Evolutionary conservation across 768 basidiomycete species (phyloP), one percentile per base, ranked within the genome.

Genomic region (Leccinum rimulosum): DNA sequence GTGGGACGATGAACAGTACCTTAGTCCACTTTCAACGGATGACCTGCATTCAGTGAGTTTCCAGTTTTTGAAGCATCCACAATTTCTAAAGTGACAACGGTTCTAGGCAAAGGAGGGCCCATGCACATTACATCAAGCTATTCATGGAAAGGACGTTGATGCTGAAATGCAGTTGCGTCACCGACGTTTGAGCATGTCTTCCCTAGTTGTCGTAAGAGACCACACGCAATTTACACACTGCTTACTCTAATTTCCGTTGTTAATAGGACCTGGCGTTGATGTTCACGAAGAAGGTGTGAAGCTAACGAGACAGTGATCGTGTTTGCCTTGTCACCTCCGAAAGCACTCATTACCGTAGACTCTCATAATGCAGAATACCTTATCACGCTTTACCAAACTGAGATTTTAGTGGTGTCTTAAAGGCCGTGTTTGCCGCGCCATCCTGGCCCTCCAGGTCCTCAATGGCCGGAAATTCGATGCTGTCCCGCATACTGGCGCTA

Each of bases 361-460:
- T 40, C 38, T 40, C 8, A 40, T 40, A 40, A 40, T 40, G 38
- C 17, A 40, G 38, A 9, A 40, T 40, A n/a, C 38, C 38, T 17
- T 17, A n/a, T 40, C 17, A n/a, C 17, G 17, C 38, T n/a, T 40
- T 40, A 40, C 17, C 38, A 40, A 14, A 12, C 35, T 36, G 35
- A 36, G 17, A 40, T 40, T 38, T 38, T 9, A 14, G 35, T 15
- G 38, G 38, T n/a, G 38, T 36, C 15, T 36, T 6, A 36, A 14
- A 38, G 15, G 36, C 15, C 36, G 15, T 38, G 36, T 38, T 38
- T 38, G 36, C 36, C 82, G 95, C 27, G 92, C 91, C 8, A 75
- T 98, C 49, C 80, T 98, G 47, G 95, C 97, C 3, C 77, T 98
- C 48, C 95, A 98, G 75, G 82, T 98, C 6, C 73, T 98, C 63